Evolutionary conservation across 1,284 basidiomycete species (phyloP), one percentile per base, ranked within the genome.

Genomic region (Acaromyces ingoldii): DNA sequence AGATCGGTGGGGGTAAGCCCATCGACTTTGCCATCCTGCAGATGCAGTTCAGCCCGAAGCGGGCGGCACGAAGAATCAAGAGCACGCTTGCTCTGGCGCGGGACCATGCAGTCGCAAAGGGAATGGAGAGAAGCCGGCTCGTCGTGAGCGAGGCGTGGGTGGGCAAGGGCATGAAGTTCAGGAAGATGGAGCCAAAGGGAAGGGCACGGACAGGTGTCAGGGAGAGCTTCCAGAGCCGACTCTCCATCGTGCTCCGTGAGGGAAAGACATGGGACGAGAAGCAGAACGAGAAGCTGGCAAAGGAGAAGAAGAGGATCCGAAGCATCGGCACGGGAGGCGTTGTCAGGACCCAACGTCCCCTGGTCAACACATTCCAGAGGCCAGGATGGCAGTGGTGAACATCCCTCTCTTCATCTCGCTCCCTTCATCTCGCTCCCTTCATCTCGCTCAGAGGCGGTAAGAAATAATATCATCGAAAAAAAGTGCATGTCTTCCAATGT

Each of bases 71-170:
- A 40, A 84, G 89, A 58, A 84, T 98, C 53, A 85, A 90, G 82
- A 87, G 85, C 64, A 91, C 91, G 81, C 81, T 97, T 41, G 85
- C 83, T 4, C 82, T 89, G 3, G 92, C 91, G 7, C 85, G 89
- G 69, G 84, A 91, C 68, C 89, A 93, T 71, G 93, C 92, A 0
- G 81, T 83, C 37, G 84, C 87, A 67, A 93, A 93, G 78, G 83
- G 83, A 24, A 77, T 97, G 71, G 79, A 85, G 44, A 78, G 83
- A 54, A 80, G 81, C n/a, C 85, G 83, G 65, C 82, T 97, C 33
- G 78, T 95, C 51, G 87, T 98, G 57, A 81, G 89, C 86, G 53
- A 96, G 78, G 84, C 91, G 11, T 97, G 91, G 91, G 90, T 96
- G 15, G 85, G 83, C 50, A 96, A 97, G 77, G 91, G 90, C 1